Evolutionary conservation across 495 filamentous ascomycete genomes (phyloP).

Genomic region (Lepidopterella palustris): DNA sequence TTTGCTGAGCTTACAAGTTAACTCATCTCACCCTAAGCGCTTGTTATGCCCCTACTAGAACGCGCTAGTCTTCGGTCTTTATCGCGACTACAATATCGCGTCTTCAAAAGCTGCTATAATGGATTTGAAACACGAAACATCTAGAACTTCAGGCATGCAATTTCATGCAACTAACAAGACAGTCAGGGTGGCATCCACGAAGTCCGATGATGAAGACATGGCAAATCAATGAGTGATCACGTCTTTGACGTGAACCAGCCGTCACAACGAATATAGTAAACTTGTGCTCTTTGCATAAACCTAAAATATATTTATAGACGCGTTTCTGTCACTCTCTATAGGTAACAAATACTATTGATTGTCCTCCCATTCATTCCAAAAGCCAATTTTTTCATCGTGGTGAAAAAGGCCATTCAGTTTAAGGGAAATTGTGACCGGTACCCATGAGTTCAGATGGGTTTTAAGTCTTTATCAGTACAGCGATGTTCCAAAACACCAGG

Average conservation of each 20-base stretch:
- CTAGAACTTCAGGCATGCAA: too few relatives aligned
- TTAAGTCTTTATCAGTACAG: slow-evolving; percentile 54
- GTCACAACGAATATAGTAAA: neutral
- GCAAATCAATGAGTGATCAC: neutral
- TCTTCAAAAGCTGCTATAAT: too few relatives aligned
- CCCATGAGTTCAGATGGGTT: slow-evolving; percentile 66
- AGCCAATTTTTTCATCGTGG: slow-evolving; percentile 16
- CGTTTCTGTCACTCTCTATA: too few relatives aligned
- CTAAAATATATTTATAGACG: neutral
- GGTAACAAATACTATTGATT: too few relatives aligned
- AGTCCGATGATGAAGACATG: neutral
- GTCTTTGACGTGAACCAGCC: neutral
- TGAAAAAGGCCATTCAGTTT: slow-evolving; percentile 45
- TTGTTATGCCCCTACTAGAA: too few relatives aligned
- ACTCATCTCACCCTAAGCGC: too few relatives aligned
- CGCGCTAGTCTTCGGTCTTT: too few relatives aligned
- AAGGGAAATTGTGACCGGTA: slow-evolving; percentile 51
- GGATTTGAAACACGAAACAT: too few relatives aligned
- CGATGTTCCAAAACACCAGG: slow-evolving; percentile 63
- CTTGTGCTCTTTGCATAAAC: neutral
- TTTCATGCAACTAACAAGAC: neutral
- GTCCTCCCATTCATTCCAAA: neutral
- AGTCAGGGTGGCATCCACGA: neutral
- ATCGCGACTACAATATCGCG: too few relatives aligned
- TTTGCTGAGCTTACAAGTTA: too few relatives aligned